phyloP scores from a whole-genome alignment of 225 moss, liverwort and hornwort species.

The Sphagnum contortum region DNA sequence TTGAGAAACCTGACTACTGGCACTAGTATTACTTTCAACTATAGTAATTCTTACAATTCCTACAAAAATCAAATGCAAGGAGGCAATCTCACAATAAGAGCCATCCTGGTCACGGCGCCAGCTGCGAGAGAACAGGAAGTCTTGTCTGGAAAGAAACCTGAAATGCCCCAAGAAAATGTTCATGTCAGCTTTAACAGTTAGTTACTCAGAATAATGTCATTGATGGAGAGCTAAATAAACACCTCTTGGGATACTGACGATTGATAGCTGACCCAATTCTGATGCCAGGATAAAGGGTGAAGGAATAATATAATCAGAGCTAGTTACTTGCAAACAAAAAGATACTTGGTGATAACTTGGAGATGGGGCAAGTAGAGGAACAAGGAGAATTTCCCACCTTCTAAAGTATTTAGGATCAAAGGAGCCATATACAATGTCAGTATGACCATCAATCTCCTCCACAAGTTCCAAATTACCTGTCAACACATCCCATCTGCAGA shows the following conservation, averaged over 20 bases:
- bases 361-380: not conserved
- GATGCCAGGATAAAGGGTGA: no score
- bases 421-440: constrained; percentile 64
- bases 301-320: no score
- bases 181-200: no score
- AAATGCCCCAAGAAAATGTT: not conserved
- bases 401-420: constrained; percentile 64
- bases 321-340: no score
- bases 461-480: constrained; percentile 68
- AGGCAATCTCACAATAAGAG: constrained; percentile 52
- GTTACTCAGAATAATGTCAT: no score
- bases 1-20: no score
- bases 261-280: no score
- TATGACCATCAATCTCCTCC: constrained; percentile 60
- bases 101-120: constrained; percentile 81
- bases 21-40: no score
- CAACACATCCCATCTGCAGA: constrained; percentile 63
- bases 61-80: no score
- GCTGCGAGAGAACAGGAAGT: constrained; percentile 61
- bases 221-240: no score
- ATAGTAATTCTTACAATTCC: no score
- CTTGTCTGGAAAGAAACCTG: constrained; percentile 59
- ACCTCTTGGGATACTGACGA: no score
- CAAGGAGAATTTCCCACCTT: constrained; percentile 18
- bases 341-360: not conserved